phyloP scores from a whole-genome alignment of 2,329 filamentous ascomycete genomes.

The Endothia cerciana region DNA sequence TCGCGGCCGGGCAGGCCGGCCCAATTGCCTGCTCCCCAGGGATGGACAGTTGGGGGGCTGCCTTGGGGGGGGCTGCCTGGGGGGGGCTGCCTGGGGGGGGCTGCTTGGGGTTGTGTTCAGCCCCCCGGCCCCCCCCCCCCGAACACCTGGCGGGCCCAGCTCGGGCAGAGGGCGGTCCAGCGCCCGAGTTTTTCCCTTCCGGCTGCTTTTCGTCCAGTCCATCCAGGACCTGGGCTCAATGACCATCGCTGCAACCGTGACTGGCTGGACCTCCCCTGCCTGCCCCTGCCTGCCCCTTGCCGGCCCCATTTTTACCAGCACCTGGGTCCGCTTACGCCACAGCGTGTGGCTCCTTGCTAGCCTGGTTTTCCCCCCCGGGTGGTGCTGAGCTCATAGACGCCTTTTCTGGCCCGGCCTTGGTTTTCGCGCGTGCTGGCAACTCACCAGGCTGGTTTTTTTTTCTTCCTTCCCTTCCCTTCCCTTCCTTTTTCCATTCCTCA shows the following conservation, averaged over 20 bases:
- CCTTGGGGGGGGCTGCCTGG: too few species aligned
- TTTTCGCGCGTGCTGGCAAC: conserved; percentile 22
- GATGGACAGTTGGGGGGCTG: too few species aligned
- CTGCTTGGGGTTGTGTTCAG: too few species aligned
- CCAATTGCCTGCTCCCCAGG: too few species aligned
- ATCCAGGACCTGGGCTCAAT: conserved; percentile 20
- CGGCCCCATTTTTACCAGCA: conserved; percentile 18
- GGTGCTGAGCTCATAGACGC: conserved; percentile 26
- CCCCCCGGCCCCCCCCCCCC: too few species aligned
- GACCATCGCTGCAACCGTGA: conserved; percentile 28
- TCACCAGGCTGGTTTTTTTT: conserved; percentile 16
- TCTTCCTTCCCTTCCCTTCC: conserved; percentile 8
- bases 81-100: too few species aligned
- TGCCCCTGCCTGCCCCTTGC: conserved; percentile 11
- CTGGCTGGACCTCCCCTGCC: conserved; percentile 20
- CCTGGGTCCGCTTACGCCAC: conserved; percentile 15
- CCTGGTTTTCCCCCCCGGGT: conserved; percentile 5
- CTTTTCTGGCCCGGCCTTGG: conserved; percentile 24
- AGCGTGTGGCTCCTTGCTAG: conserved; percentile 23
- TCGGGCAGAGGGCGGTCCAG: neutral
- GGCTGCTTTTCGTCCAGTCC: conserved; percentile 26
- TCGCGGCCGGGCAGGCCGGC: too few species aligned
- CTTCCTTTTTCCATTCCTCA: conserved; percentile 7
- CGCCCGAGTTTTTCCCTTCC: conserved; percentile 21
- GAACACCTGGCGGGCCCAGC: too few species aligned